Percentiles rank a stretch among this genome's conserved stretches.
Evolutionary conservation across 225 moss, liverwort and hornwort species (phyloP).

Genomic region (Antitrichia curtipendula): DNA sequence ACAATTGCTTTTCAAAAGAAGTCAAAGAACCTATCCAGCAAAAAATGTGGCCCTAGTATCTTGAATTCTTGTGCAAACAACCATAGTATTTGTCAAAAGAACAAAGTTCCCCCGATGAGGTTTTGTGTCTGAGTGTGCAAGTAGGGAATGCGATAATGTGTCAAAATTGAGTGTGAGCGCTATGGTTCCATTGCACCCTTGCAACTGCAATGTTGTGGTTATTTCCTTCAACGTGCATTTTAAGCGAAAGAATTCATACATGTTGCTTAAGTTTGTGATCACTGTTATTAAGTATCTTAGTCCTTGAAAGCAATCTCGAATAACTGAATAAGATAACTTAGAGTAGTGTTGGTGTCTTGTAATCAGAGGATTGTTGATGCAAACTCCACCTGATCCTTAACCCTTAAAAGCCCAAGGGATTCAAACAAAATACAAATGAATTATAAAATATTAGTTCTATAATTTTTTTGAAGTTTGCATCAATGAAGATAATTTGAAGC

Average conservation of each 20-base stretch:
- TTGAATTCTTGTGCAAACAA: too few species aligned
- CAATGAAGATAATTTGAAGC: too few species aligned
- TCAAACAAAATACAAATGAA: too few species aligned
- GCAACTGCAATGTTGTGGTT: not conserved
- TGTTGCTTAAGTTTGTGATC: not conserved
- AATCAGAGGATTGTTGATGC: not conserved
- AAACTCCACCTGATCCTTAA: not conserved
- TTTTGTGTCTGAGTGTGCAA: not conserved
- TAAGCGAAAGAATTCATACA: not conserved
- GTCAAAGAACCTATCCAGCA: too few species aligned
- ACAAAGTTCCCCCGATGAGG: accelerated
- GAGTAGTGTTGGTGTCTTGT: not conserved
- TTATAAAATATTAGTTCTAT: too few species aligned
- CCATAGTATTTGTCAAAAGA: not conserved
- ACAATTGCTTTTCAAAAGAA: too few species aligned
- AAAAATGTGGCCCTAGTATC: too few species aligned
- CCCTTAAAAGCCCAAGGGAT: too few species aligned
- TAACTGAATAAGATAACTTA: not conserved
- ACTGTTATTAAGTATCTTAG: not conserved
- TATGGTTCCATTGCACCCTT: not conserved
- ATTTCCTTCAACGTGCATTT: not conserved
- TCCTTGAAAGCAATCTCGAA: not conserved
- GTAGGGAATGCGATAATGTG: not conserved
- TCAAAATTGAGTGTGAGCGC: not conserved
- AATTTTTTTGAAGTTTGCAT: too few species aligned